Conservation (phyloP, 2,329 filamentous ascomycete genomes). For the Fusarium dimerum region DNA sequence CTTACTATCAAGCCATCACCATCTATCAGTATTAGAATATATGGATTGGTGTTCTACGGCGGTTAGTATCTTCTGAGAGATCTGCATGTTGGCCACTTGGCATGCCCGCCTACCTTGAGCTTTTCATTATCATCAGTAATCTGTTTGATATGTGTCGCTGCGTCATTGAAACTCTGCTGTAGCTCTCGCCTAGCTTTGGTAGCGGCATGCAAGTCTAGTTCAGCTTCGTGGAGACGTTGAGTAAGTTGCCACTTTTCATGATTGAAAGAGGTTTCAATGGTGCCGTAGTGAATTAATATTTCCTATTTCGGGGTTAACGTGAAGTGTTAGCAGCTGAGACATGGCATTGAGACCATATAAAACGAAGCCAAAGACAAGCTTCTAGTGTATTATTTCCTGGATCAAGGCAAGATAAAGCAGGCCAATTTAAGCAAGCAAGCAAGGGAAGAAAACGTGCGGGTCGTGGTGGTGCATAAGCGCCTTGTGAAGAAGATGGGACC, state of each 20-base stretch:
- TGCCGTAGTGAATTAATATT: constrained; percentile 38
- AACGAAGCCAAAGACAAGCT: too few species aligned
- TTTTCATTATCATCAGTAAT: constrained; percentile 41
- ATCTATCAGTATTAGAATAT: constrained; percentile 62
- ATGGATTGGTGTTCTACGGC: constrained; percentile 54
- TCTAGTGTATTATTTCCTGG: too few species aligned
- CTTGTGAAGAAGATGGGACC: not conserved
- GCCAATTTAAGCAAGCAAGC: not conserved
- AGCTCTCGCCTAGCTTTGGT: constrained; percentile 50
- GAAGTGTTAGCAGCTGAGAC: constrained; percentile 5
- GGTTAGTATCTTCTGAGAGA: constrained; percentile 17
- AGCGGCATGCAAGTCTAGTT: constrained; percentile 54
- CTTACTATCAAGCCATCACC: constrained; percentile 62
- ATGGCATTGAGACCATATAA: not conserved
- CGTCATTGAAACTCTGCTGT: constrained; percentile 47
- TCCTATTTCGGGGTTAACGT: constrained; percentile 26
- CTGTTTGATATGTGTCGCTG: constrained; percentile 38
- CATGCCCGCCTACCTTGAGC: constrained; percentile 44
- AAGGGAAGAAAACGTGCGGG: not conserved
- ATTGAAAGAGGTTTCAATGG: constrained; percentile 43
- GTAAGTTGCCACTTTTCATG: constrained; percentile 46
- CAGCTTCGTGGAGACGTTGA: constrained; percentile 43
- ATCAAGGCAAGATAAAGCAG: not conserved
- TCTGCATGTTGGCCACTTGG: constrained; percentile 10
- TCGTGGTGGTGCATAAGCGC: not conserved